Conservation (phyloP, 352 stramenopile genomes). For the Phytophthora litchii region DNA sequence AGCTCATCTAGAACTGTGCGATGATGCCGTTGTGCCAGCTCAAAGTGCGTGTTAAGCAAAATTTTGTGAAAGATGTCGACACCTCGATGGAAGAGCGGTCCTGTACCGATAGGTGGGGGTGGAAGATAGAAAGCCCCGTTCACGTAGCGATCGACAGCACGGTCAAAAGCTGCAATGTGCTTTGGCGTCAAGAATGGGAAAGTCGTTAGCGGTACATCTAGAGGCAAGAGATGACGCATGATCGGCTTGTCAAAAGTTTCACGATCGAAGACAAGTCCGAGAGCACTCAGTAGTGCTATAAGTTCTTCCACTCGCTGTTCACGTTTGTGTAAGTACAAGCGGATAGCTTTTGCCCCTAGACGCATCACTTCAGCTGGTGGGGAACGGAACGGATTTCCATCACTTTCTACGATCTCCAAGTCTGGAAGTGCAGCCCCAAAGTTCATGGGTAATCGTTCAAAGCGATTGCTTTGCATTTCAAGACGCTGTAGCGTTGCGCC, state of each 20-base stretch:
- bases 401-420: slow-evolving; percentile 57
- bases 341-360: slow-evolving; percentile 55
- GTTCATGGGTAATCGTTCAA: slow-evolving; percentile 58
- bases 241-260: slow-evolving; percentile 51
- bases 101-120: slow-evolving; percentile 18
- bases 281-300: slow-evolving; percentile 38
- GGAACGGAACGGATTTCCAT: slow-evolving; percentile 79
- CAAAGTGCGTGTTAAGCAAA: slow-evolving; percentile 59
- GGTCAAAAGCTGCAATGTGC: slow-evolving; percentile 59
- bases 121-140: slow-evolving; percentile 76
- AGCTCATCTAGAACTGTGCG: slow-evolving; percentile 59
- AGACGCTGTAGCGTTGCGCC: slow-evolving; percentile 46
- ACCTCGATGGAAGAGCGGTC: slow-evolving; percentile 40
- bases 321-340: slow-evolving; percentile 63
- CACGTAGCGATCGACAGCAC: slow-evolving; percentile 61
- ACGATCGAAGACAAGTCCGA: slow-evolving; percentile 42
- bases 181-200: slow-evolving; percentile 57
- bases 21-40: slow-evolving; percentile 55
- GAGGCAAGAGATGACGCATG: slow-evolving; percentile 39
- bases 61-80: slow-evolving; percentile 64
- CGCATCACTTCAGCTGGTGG: slow-evolving; percentile 70
- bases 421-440: slow-evolving; percentile 52
- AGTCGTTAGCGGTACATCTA: slow-evolving; percentile 11
- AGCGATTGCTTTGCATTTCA: slow-evolving; percentile 76
- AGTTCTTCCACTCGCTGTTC: slow-evolving; percentile 64